Evolutionary conservation across 345 rosid species (phyloP), one percentile per base, ranked within the genome.

Genomic region (Streptanthus diversifolius): DNA sequence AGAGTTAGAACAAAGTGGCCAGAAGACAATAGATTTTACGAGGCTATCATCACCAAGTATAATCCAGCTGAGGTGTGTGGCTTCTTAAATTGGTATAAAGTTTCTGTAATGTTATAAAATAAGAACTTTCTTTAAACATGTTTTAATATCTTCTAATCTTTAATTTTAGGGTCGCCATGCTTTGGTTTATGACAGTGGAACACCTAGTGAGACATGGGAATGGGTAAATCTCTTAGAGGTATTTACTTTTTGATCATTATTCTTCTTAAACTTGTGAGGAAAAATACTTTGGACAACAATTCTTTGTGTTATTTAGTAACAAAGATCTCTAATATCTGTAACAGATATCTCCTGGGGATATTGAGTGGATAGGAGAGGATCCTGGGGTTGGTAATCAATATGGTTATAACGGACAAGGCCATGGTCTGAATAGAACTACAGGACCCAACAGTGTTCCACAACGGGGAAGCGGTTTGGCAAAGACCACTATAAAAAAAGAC

Each of bases 151-250:
- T 11, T 44, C 9, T 40, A 37, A 37, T 54, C 51, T 56, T 69
- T 24, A 18, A 66, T 33, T 73, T 71, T 58, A 89, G 97, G 95
- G 93, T 71, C 83, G 76, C 19, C 97, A 91, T 89, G 91, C 91
- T 54, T 75, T 91, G 70, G 97, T 91, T 40, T 91, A 91, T 57
- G 95, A 92, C 82, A 90, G 81, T 8, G 90, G 87, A 70, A 80
- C 96, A 55, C 63, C 76, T 15, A 66, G 71, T 64, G 98, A 92
- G 85, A 85, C 98, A 45, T 92, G 96, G 98, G 96, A 92, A 83
- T 92, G 95, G 96, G 96, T 92, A 63, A 88, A 85, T 53, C 90
- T 92, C 75, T 74, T 88, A 18, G 98, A 92, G 92, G 96, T 90
- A 81, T 41, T 30, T 54, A 14, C 3, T 57, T 32, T 66, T 64